These are phyloP conservation scores for Stephania yunnanensis DNA, from an alignment of 164 flowering plant species.

Conservation along the genomic window DNA sequence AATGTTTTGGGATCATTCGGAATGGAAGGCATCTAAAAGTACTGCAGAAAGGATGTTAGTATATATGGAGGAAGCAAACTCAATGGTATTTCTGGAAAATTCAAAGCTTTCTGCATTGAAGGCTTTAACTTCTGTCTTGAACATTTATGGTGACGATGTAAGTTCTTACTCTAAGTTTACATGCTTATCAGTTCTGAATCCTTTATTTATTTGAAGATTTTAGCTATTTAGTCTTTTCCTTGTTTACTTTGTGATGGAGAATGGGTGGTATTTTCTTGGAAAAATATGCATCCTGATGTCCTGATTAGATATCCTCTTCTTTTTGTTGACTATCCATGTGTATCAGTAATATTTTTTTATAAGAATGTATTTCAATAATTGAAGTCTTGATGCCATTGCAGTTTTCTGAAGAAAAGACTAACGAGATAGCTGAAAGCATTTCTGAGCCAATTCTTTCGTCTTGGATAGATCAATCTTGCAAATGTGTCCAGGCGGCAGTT, in stretches of 20 bases:
- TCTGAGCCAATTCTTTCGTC: conserved; percentile 39
- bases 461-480: conserved; percentile 48
- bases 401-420: conserved; percentile 28
- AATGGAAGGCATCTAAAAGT: conserved; percentile 58
- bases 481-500: conserved; percentile 33
- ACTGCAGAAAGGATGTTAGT: conserved; percentile 54
- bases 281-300: background rate
- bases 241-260: background rate
- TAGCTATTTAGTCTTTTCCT: background rate
- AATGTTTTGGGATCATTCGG: conserved; percentile 66
- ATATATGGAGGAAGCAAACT: conserved; percentile 52
- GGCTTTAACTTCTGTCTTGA: conserved; percentile 44
- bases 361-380: no score
- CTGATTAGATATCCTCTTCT: background rate
- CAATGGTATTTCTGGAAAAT: conserved; percentile 35
- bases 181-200: background rate
- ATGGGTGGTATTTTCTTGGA: background rate
- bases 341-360: conserved; percentile 6
- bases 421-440: conserved; percentile 22
- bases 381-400: conserved; percentile 27
- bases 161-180: conserved; percentile 23
- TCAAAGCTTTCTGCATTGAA: conserved; percentile 61
- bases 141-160: conserved; percentile 40
- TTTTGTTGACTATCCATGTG: background rate
- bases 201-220: background rate